These are phyloP conservation scores for Huntiella bhutanensis DNA, from an alignment of 2,329 filamentous ascomycete genomes.

Conservation along the genomic window DNA sequence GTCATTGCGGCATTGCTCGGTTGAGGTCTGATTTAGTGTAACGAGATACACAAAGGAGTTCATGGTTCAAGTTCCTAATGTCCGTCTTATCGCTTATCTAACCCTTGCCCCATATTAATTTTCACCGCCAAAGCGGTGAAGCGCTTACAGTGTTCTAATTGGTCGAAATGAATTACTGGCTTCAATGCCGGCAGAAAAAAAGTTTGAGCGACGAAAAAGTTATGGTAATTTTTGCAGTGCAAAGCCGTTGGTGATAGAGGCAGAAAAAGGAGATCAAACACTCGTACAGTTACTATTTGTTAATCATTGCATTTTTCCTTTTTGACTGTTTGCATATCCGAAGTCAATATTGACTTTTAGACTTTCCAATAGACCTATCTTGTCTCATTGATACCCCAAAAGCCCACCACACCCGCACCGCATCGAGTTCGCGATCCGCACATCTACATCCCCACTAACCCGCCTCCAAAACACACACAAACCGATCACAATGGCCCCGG, in stretches of 20 bases:
- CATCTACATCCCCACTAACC: background rate
- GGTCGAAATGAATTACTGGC: background rate
- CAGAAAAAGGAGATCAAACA: too few species aligned
- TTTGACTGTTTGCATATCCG: background rate
- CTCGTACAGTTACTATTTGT: too few species aligned
- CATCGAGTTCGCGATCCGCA: background rate
- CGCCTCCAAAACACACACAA: background rate
- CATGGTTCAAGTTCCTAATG: too few species aligned
- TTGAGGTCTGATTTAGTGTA: too few species aligned
- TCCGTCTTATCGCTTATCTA: too few species aligned
- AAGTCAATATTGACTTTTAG: background rate
- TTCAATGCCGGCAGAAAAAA: slow-evolving; percentile 13
- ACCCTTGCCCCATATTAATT: background rate
- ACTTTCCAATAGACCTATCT: background rate
- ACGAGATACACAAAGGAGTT: too few species aligned
- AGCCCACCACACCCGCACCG: background rate
- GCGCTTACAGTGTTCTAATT: slow-evolving; percentile 1
- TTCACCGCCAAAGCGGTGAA: slow-evolving; percentile 8
- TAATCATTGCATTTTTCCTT: too few species aligned
- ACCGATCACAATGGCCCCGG: slow-evolving; percentile 4
- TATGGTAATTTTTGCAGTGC: slow-evolving; percentile 10
- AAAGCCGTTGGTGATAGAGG: background rate
- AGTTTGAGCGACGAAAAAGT: slow-evolving; percentile 10
- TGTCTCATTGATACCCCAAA: background rate
- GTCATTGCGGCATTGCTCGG: too few species aligned